Conservation (phyloP, 1,284 basidiomycete species). For the Ceratobasidium papillatum region DNA sequence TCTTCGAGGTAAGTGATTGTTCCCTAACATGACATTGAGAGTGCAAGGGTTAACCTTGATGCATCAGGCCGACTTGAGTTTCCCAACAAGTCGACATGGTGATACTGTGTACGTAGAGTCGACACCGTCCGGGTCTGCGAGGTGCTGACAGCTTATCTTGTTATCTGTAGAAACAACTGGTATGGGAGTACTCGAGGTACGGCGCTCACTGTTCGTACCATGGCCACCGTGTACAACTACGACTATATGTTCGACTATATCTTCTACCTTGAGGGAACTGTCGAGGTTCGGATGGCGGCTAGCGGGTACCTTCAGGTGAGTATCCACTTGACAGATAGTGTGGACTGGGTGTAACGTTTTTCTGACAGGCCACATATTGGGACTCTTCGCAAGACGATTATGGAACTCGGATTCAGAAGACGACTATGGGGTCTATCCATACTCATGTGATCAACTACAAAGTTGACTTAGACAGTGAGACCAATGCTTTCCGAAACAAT, state of each 20-base stretch:
- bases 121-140: neutral
- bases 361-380: conserved; percentile 44
- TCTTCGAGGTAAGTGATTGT: conserved; percentile 60
- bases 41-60: neutral
- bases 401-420: conserved; percentile 64
- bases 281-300: conserved; percentile 70
- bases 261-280: conserved; percentile 71
- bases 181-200: conserved; percentile 36
- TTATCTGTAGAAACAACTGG: conserved; percentile 27
- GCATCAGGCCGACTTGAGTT: conserved; percentile 58
- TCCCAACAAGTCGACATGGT: conserved; percentile 66
- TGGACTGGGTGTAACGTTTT: conserved; percentile 60
- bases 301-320: conserved; percentile 71
- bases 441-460: conserved; percentile 75
- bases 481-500: neutral
- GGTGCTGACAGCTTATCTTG: conserved; percentile 22
- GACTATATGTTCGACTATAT: conserved; percentile 66
- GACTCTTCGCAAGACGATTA: conserved; percentile 53
- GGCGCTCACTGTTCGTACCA: conserved; percentile 25
- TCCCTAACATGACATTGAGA: neutral
- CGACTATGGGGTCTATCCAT: conserved; percentile 71
- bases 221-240: conserved; percentile 40
- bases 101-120: neutral
- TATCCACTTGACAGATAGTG: conserved; percentile 47
- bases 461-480: conserved; percentile 47